A percentile compares a stretch with the other conserved stretches of the same genome.
Conservation (phyloP, 805 yeast species). For the Vanderwaltozyma yarrowii region DNA sequence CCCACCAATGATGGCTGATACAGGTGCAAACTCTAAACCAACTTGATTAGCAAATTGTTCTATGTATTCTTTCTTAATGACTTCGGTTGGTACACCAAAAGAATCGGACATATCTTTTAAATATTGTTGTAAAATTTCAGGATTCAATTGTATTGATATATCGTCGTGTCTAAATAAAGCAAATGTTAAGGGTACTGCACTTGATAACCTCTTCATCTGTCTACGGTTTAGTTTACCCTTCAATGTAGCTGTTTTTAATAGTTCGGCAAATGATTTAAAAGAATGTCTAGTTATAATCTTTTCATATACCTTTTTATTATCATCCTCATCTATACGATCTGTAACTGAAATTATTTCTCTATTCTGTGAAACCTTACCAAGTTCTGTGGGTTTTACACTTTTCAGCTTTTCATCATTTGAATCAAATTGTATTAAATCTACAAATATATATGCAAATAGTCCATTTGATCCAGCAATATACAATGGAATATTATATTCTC, state of each 20-base stretch:
- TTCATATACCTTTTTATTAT: slow-evolving; percentile 31
- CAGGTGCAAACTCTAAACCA: slow-evolving; percentile 64
- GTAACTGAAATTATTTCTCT: slow-evolving; percentile 35
- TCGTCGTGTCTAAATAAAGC: slow-evolving; percentile 32
- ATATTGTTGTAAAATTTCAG: slow-evolving; percentile 22
- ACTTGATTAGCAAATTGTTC: slow-evolving; percentile 37
- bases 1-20: slow-evolving; percentile 84
- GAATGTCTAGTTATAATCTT: slow-evolving; percentile 29
- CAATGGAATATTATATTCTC: slow-evolving; percentile 51
- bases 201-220: slow-evolving; percentile 22
- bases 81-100: slow-evolving; percentile 38
- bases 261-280: slow-evolving; percentile 30
- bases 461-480: slow-evolving; percentile 68
- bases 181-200: slow-evolving; percentile 41
- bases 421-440: slow-evolving; percentile 61
- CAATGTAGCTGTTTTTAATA: slow-evolving; percentile 30
- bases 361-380: slow-evolving; percentile 39
- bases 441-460: slow-evolving; percentile 69
- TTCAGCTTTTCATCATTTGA: slow-evolving; percentile 43
- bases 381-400: slow-evolving; percentile 37
- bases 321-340: slow-evolving; percentile 27
- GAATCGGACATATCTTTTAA: slow-evolving; percentile 27
- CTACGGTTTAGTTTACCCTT: slow-evolving; percentile 27
- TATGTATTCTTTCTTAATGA: slow-evolving; percentile 32
- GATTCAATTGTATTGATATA: slow-evolving; percentile 14